Percentiles rank a stretch among this genome's conserved stretches.
phyloP scores from a whole-genome alignment of 768 basidiomycete genomes.

The Kwoniella mangroviensis region DNA sequence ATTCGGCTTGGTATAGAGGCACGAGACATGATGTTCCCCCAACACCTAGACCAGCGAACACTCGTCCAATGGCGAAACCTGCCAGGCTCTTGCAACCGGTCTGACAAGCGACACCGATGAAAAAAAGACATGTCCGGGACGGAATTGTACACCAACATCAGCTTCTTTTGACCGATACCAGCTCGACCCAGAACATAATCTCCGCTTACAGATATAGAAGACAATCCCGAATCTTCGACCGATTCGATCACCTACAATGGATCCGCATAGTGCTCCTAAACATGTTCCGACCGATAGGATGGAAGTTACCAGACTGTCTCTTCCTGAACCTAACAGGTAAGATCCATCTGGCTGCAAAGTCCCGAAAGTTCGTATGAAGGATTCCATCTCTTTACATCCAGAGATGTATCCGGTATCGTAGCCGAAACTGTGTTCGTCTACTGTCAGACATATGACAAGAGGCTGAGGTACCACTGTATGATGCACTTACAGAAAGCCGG shows the following conservation, averaged over 20 bases:
- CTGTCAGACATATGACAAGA: too few relatives aligned
- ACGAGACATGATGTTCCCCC: slow-evolving; percentile 6
- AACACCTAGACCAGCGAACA: slow-evolving; percentile 14
- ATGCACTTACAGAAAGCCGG: slow-evolving; percentile 1
- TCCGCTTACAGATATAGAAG: slow-evolving; percentile 3
- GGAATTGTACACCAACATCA: background rate
- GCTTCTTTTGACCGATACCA: background rate
- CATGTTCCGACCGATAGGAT: slow-evolving; percentile 15
- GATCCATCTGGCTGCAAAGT: background rate
- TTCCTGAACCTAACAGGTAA: background rate
- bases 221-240: slow-evolving; percentile 24
- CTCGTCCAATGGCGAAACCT: slow-evolving; percentile 8
- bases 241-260: slow-evolving; percentile 1
- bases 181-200: background rate
- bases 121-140: slow-evolving; percentile 25
- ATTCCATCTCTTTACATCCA: slow-evolving; percentile 4
- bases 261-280: slow-evolving; percentile 5
- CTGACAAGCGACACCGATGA: slow-evolving; percentile 40
- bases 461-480: too few relatives aligned
- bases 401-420: slow-evolving; percentile 10
- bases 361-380: background rate
- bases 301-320: background rate
- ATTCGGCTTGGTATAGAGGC: slow-evolving; percentile 7
- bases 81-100: slow-evolving; percentile 21
- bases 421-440: background rate